Evolutionary conservation across 495 filamentous ascomycete species (phyloP), one percentile per base, ranked within the genome.

Genomic region (Penicillium crystallinum): DNA sequence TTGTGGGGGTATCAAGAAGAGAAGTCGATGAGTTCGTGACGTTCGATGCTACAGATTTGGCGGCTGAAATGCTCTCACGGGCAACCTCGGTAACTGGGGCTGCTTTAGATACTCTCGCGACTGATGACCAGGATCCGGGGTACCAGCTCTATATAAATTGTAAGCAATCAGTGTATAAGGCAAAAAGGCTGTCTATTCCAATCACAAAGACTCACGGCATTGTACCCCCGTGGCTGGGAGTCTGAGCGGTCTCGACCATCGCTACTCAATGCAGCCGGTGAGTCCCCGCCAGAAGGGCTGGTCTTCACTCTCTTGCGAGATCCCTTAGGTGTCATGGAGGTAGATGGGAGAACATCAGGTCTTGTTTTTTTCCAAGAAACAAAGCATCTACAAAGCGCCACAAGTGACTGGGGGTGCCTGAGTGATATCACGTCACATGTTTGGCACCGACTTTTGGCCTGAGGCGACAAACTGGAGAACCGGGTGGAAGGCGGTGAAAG

Each of bases 11-110:
- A 35, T 67, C 58, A 29, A 69, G 57, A 7, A 65, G 57, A 49
- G 65, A 64, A 31, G 62, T 59, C 21, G 73, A 67, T 31, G 61
- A 60, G 23, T 69, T 67, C 6, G 67, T 55, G 23, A 66, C 34
- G 61, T 75, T 68, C 51, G 74, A 70, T 54, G 68, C 67, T 61
- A 67, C 67, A 65, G 75, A 67, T 56, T 74, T 65, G 49, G 78
- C 70, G 56, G 79, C 86, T 48, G 85, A 77, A 30, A 90, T 88
- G 46, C 83, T 88, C 71, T 91, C 87, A 64, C 83, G 84, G 49
- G 85, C 87, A 65, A 90, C 80, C 69, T 88, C 80, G 42, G 83
- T 90, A 46, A 87, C 84, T 40, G 87, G 79, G 33, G 77, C 74
- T 22, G 87, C 85, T 66, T 91, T 91, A 33, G 78, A 75, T 19